Base-by-base conservation (phyloP, 139 green algal species). In the Pleodorina starrii region DNA sequence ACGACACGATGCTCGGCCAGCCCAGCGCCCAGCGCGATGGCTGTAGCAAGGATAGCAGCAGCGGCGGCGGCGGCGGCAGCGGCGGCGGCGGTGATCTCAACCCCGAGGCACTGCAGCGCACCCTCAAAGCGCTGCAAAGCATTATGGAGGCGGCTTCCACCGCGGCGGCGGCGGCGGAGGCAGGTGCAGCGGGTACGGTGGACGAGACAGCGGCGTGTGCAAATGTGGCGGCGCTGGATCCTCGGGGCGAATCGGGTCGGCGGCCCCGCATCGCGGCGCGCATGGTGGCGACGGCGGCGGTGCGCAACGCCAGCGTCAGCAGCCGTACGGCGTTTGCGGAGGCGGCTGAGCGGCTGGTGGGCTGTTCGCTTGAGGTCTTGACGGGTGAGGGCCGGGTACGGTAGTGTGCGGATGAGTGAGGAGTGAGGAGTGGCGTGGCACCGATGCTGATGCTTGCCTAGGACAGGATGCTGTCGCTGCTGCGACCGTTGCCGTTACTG, bases 1-100 rank as follows among this genome's bases (percentile, higher is more conserved):
- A 78, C 42, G 81, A 87, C 59, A 87, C 60, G 3, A 77, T 87
- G 60, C 81, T 87, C 7, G 81, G 81, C 7, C 57, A 86, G 79
- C 14, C 9, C 36, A 73, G 27, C 79, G 7, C 29, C 3, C 79
- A 75, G 27, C 38, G 7, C 25, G 40, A 40, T 57, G 63, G n/a
- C 29, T n/a, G n/a, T n/a, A n/a, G n/a, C n/a, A n/a, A n/a, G n/a
- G n/a, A n/a, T n/a, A 29, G 29, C 44, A 12, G 44, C 73, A 42
- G 73, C 43, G 9, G 44, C 43, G 6, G 43, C 40, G 63, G 63
- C 63, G 23, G 36, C 36, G 25, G n/a, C 57, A 57, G 79, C 10
- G 10, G 19, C 19, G 5, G 36, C 54, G 38, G 35, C 11, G 10
- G 2, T 14, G 54, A 60, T 1, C 29, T 86, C 2, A 23, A 43